A percentile compares a stretch with the other conserved stretches of the same genome.
Evolutionary conservation across 73 alveolate species (phyloP).

Genomic region (Paramecium sonneborni): DNA sequence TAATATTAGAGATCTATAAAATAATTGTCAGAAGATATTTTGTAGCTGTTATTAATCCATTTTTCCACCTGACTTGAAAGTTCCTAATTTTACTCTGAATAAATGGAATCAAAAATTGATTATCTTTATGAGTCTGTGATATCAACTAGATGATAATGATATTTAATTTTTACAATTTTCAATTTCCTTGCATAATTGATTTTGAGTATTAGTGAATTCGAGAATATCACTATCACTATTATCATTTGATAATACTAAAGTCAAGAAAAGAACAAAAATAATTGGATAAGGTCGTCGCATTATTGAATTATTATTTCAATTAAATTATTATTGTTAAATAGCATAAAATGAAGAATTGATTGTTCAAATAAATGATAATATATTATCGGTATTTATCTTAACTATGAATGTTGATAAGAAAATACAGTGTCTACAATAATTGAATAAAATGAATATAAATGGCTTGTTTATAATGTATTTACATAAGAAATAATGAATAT

Average conservation of each 20-base stretch:
- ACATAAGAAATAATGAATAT: background rate
- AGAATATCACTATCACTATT: background rate
- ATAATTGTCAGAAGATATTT: background rate
- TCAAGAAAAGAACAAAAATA: background rate
- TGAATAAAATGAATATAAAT: background rate
- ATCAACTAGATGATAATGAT: slow-evolving; percentile 4
- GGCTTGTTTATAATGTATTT: background rate
- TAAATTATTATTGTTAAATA: background rate
- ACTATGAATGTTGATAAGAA: background rate
- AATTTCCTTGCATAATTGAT: background rate
- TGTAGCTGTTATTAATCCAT: background rate
- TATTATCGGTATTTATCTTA: too few relatives aligned
- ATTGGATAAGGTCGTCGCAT: background rate
- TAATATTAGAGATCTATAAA: background rate
- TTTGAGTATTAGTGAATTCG: background rate
- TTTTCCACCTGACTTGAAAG: background rate
- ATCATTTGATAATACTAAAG: background rate
- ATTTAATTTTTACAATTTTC: background rate
- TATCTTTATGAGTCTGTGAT: background rate
- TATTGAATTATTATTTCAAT: background rate
- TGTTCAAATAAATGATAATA: too few relatives aligned
- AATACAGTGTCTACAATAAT: background rate
- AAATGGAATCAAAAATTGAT: background rate
- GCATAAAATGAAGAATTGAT: background rate
- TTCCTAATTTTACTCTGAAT: background rate